These are phyloP conservation scores for Mortierella sp. DNA, from an alignment of 371 early-diverging fungal species.

Conservation along the genomic window DNA sequence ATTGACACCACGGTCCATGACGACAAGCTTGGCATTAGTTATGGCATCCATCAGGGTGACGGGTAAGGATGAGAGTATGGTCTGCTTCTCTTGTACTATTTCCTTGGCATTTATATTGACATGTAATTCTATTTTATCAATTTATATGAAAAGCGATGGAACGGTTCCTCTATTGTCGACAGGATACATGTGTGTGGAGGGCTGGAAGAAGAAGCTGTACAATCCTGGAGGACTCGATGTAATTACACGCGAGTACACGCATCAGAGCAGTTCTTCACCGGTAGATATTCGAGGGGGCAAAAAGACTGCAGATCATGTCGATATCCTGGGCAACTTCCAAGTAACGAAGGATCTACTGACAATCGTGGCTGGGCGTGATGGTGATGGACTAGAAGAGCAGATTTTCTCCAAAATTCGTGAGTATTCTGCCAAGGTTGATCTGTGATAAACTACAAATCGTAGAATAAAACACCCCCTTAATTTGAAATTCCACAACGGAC, in stretches of 20 bases:
- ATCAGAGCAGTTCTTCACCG: conserved; percentile 69
- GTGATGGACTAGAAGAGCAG: conserved; percentile 51
- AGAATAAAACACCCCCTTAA: background rate
- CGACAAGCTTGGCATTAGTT: conserved; percentile 50
- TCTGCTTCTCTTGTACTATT: background rate
- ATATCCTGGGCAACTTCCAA: conserved; percentile 86
- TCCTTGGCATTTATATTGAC: background rate
- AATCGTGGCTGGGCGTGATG: conserved; percentile 56
- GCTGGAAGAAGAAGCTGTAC: conserved; percentile 87
- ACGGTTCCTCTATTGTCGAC: conserved; percentile 92
- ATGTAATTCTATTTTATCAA: conserved; percentile 4
- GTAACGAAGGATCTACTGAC: conserved; percentile 63
- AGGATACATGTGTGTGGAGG: conserved; percentile 94
- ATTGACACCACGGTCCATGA: conserved; percentile 41
- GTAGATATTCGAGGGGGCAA: conserved; percentile 86
- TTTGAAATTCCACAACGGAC: background rate
- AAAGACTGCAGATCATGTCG: conserved; percentile 90
- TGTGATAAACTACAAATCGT: conserved; percentile 12
- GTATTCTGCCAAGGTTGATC: conserved; percentile 54
- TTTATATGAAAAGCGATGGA: conserved; percentile 82
- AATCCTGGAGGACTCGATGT: conserved; percentile 88
- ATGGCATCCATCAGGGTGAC: conserved; percentile 51
- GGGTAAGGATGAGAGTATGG: conserved; percentile 23
- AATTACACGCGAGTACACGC: conserved; percentile 83
- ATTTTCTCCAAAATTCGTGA: conserved; percentile 57